phyloP scores from a whole-genome alignment of 1,139 yeast genomes.

The Blastobotrys malaysiensis region DNA sequence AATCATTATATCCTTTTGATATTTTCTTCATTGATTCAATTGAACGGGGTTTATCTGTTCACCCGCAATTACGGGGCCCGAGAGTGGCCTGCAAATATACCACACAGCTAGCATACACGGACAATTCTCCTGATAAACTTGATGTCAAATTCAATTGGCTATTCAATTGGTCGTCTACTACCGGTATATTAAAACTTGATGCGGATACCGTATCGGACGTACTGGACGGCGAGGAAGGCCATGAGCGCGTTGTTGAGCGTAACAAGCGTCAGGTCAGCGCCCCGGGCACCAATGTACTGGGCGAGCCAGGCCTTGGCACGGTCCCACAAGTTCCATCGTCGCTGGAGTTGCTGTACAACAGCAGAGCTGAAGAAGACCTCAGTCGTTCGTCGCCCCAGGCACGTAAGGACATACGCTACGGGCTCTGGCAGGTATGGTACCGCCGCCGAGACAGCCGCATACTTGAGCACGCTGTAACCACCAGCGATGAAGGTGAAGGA shows the following conservation, averaged over 20 bases:
- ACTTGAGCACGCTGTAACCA: conserved; percentile 32
- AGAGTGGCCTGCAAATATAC: no score
- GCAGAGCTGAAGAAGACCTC: conserved; percentile 30
- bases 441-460: conserved; percentile 18
- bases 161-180: no score
- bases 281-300: conserved; percentile 17
- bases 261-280: conserved; percentile 21
- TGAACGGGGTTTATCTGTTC: no score
- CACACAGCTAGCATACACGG: no score
- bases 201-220: conserved; percentile 20
- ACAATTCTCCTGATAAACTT: no score
- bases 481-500: conserved; percentile 31
- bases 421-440: conserved; percentile 27
- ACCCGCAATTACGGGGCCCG: no score
- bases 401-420: conserved; percentile 19
- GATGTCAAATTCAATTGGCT: no score
- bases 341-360: conserved; percentile 17
- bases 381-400: conserved; percentile 29
- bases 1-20: no score
- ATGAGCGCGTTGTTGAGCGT: conserved; percentile 19
- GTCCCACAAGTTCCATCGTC: conserved; percentile 14
- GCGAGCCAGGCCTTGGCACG: conserved; percentile 14
- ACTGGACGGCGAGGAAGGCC: conserved; percentile 20
- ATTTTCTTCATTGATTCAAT: no score
- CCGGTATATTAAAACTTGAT: conserved; percentile 12